phyloP scores from a whole-genome alignment of 1,139 yeast species.

The Trichomonascaceae sp. region DNA sequence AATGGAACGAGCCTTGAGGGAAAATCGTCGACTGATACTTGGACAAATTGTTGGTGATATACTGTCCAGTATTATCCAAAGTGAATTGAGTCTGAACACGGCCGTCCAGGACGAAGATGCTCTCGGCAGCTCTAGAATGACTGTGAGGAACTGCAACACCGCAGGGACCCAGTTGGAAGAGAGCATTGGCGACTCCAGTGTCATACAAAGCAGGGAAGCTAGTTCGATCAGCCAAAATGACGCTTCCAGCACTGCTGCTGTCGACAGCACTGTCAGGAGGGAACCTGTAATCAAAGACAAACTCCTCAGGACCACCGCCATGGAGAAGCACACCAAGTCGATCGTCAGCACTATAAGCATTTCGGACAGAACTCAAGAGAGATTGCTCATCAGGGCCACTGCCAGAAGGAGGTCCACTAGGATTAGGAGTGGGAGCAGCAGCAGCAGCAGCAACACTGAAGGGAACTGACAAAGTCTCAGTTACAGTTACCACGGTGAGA shows the following conservation, averaged over 20 bases:
- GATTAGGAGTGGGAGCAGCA: not conserved
- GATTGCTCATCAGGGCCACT: not conserved
- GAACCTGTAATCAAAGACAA: conserved; percentile 20
- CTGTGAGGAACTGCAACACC: conserved; percentile 22
- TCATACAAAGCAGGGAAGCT: conserved; percentile 22
- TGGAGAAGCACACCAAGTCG: conserved; percentile 15
- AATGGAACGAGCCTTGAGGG: conserved; percentile 22
- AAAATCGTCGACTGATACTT: conserved; percentile 16
- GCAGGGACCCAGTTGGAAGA: conserved; percentile 20
- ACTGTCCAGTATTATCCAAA: conserved; percentile 17
- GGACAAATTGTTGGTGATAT: conserved; percentile 15
- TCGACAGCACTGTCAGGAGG: conserved; percentile 18
- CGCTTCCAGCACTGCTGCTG: conserved; percentile 17
- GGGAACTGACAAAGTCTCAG: not conserved
- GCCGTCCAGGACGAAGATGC: conserved; percentile 20
- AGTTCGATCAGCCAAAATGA: conserved; percentile 19
- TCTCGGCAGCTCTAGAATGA: conserved; percentile 22
- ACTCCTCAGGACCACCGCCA: conserved; percentile 17
- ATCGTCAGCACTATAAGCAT: conserved; percentile 6
- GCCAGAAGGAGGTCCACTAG: not conserved
- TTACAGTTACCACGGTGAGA: not conserved
- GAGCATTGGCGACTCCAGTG: conserved; percentile 18
- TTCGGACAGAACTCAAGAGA: conserved; percentile 1
- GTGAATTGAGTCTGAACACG: conserved; percentile 19
- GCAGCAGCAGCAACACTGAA: not conserved